phyloP scores from a whole-genome alignment of 208 protist genomes.

The Crithidia expoeki region DNA sequence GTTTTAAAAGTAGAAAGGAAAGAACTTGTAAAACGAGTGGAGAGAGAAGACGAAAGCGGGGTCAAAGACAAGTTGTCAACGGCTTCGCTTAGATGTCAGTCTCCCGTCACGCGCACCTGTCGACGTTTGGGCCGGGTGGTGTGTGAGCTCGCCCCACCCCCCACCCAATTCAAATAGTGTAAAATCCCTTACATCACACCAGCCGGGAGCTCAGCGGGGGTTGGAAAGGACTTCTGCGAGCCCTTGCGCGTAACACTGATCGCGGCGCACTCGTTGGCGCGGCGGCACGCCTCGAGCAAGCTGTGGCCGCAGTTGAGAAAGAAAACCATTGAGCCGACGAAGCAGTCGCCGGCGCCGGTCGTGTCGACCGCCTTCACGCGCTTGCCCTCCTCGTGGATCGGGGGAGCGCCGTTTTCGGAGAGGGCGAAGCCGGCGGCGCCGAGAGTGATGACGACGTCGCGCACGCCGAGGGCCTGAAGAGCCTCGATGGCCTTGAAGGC shows the following conservation, averaged over 20 bases:
- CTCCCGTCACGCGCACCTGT: too few relatives aligned
- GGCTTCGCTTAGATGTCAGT: too few relatives aligned
- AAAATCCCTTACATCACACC: conserved; percentile 32
- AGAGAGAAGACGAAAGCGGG: neutral
- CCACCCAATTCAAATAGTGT: neutral
- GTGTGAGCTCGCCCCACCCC: neutral
- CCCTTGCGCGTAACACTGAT: conserved; percentile 91
- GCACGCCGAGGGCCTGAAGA: conserved; percentile 70
- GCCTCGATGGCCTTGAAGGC: conserved; percentile 57
- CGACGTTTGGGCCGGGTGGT: too few relatives aligned
- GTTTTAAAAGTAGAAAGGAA: neutral
- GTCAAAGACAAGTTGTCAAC: neutral
- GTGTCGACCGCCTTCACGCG: conserved; percentile 93
- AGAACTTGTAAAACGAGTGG: neutral
- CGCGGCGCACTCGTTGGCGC: conserved; percentile 82
- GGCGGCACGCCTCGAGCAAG: conserved; percentile 74
- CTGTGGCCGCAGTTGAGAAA: conserved; percentile 78
- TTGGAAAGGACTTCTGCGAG: conserved; percentile 90
- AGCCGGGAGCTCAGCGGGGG: conserved; percentile 60
- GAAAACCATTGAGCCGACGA: conserved; percentile 91
- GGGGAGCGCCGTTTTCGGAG: conserved; percentile 51
- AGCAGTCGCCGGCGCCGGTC: conserved; percentile 94
- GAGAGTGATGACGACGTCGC: conserved; percentile 91
- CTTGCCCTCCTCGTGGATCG: conserved; percentile 53
- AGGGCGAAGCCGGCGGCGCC: conserved; percentile 78